phyloP scores from a whole-genome alignment of 805 yeast genomes.

The Naumovozyma castellii region DNA sequence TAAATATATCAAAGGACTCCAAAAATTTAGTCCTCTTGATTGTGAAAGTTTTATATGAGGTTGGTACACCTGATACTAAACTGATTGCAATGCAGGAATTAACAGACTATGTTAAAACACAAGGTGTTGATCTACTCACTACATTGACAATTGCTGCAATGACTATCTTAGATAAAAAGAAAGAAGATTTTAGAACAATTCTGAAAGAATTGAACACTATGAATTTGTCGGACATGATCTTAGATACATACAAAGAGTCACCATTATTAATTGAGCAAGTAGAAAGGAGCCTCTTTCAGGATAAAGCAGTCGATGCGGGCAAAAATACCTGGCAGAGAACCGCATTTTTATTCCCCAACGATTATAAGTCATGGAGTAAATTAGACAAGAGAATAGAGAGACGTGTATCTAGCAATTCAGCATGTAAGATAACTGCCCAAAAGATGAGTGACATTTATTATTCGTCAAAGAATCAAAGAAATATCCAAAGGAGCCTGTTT shows the following conservation, averaged over 20 bases:
- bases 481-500: constrained; percentile 59
- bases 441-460: constrained; percentile 43
- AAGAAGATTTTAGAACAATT: constrained; percentile 50
- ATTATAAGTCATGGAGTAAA: constrained; percentile 58
- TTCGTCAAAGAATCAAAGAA: constrained; percentile 39
- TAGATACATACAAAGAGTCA: constrained; percentile 45
- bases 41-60: constrained; percentile 71
- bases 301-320: constrained; percentile 9
- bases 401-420: constrained; percentile 44
- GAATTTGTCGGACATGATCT: constrained; percentile 36
- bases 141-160: constrained; percentile 75
- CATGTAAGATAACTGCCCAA: constrained; percentile 40
- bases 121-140: constrained; percentile 59
- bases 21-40: constrained; percentile 61
- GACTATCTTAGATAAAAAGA: constrained; percentile 50
- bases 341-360: constrained; percentile 68
- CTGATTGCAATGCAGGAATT: constrained; percentile 81
- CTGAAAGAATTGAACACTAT: constrained; percentile 52
- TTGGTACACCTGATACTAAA: constrained; percentile 64
- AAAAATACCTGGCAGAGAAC: constrained; percentile 50
- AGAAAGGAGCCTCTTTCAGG: constrained; percentile 31
- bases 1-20: constrained; percentile 47
- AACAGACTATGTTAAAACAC: constrained; percentile 49
- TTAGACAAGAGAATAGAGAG: constrained; percentile 48
- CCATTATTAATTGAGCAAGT: constrained; percentile 52